Base-by-base conservation (phyloP, 2,329 filamentous ascomycete genomes). In the Monilinia polystroma region DNA sequence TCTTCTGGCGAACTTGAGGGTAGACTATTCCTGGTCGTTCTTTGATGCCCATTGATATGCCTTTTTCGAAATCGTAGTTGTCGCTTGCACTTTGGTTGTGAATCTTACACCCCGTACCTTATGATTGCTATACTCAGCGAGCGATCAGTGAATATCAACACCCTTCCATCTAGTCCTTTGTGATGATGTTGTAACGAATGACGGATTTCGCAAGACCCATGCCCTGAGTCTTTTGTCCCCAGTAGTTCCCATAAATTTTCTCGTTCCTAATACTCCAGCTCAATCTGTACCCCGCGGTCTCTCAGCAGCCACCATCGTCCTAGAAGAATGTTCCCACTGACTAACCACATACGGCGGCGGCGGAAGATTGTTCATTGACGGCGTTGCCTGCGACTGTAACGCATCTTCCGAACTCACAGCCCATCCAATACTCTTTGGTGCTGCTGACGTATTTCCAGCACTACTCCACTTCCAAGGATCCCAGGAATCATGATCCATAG, bases 351-450 rank as follows among this genome's bases (percentile, higher is more conserved):
- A 75, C 1, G 73, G 72, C 7, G 72, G 73, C 10, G 73, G 73
- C 12, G 26, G 55, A 3, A 23, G 38, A 2, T 7, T 26, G 2
- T 64, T 62, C 11, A 54, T 65, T 20, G 66, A 67, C 14, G 63
- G 5, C 38, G 41, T 38, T 8, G 16, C 18, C 35, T 55, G 51
- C n/a, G 52, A 35, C 57, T 63, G 51, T 18, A 59, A 38, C 23
- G 55, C 57, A 54, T 71, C 70, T 23, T 72, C 68, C 12, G 72
- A 69, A 23, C 73, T 72, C 3, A 75, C 69, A 47, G 74, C 74
- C 74, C 74, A 76, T 26, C 74, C 74, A 16, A 76, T 60, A 71
- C 74, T 74, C 41, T 69, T 71, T 18, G 74, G 73, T 18, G 69
- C 71, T 60, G 72, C 64, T 32, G 73, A 70, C 29, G 70, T 68